Conservation (phyloP, 2,329 filamentous ascomycete species). For the Fusarium newnesense region DNA sequence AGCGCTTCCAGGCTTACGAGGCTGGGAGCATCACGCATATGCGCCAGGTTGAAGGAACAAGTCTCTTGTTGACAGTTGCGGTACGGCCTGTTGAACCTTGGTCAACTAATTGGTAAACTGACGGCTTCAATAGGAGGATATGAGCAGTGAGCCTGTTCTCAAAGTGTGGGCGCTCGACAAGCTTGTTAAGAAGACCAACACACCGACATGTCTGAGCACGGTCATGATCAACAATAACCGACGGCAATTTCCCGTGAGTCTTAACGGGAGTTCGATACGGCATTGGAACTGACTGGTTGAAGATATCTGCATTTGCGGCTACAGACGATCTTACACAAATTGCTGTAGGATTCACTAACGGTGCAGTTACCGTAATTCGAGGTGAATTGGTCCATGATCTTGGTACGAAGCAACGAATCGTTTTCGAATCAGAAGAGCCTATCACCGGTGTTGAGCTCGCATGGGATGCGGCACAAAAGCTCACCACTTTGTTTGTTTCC, state of each 20-base stretch:
- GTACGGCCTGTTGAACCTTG: slow-evolving; percentile 46
- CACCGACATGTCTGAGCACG: slow-evolving; percentile 88
- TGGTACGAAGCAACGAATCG: slow-evolving; percentile 90
- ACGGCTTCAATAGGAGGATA: slow-evolving; percentile 71
- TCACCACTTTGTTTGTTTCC: slow-evolving; percentile 88
- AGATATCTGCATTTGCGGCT: slow-evolving; percentile 89
- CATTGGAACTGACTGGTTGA: not conserved
- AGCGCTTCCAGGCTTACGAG: slow-evolving; percentile 89
- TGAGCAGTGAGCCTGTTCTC: slow-evolving; percentile 85
- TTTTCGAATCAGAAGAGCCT: slow-evolving; percentile 96
- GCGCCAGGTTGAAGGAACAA: slow-evolving; percentile 89
- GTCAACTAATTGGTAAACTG: not conserved
- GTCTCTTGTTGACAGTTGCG: slow-evolving; percentile 83
- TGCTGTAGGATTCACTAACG: slow-evolving; percentile 95
- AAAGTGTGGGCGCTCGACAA: slow-evolving; percentile 99
- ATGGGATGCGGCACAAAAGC: slow-evolving; percentile 58
- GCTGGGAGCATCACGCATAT: slow-evolving; percentile 85
- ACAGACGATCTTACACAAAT: slow-evolving; percentile 91
- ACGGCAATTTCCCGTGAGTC: slow-evolving; percentile 86
- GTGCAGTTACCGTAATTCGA: slow-evolving; percentile 90
- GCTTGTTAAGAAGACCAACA: slow-evolving; percentile 90
- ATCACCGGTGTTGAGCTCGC: slow-evolving; percentile 89
- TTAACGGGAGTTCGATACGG: rapidly evolving
- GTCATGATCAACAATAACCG: slow-evolving; percentile 88
- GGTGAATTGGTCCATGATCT: slow-evolving; percentile 96